Conservation (phyloP, 2,329 filamentous ascomycete species). For the Xylaria multiplex region DNA sequence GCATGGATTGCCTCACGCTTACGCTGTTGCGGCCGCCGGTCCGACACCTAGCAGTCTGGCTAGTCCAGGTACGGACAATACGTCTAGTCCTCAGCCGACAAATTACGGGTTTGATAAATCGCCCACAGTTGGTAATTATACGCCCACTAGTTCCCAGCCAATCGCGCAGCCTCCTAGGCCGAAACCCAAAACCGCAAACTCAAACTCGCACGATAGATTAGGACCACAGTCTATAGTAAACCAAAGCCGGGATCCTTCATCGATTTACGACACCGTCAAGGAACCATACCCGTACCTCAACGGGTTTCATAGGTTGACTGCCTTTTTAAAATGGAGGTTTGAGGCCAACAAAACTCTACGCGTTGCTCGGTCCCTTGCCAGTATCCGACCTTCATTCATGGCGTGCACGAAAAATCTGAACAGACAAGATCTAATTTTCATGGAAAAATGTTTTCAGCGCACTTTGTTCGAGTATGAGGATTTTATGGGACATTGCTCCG, state of each 20-base stretch:
- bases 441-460: slow-evolving; percentile 96
- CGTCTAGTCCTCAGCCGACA: slow-evolving; percentile 67
- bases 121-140: slow-evolving; percentile 55
- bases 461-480: slow-evolving; percentile 94
- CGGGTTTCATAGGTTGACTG: slow-evolving; percentile 88
- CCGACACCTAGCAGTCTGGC: slow-evolving; percentile 66
- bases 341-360: slow-evolving; percentile 78
- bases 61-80: slow-evolving; percentile 72
- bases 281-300: slow-evolving; percentile 91
- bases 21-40: slow-evolving; percentile 68
- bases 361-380: slow-evolving; percentile 87
- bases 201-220: slow-evolving; percentile 49
- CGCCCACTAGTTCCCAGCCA: slow-evolving; percentile 46
- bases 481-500: slow-evolving; percentile 87
- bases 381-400: slow-evolving; percentile 92
- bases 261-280: slow-evolving; percentile 88
- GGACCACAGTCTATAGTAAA: slow-evolving; percentile 63
- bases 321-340: slow-evolving; percentile 81
- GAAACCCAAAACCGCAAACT: slow-evolving; percentile 57
- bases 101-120: slow-evolving; percentile 66
- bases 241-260: slow-evolving; percentile 78
- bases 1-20: slow-evolving; percentile 71
- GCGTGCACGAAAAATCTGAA: slow-evolving; percentile 90
- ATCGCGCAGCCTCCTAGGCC: slow-evolving; percentile 52
- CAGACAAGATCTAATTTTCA: slow-evolving; percentile 89